phyloP scores from a whole-genome alignment of 257 asterid genomes.

The Primulina tabacum region DNA sequence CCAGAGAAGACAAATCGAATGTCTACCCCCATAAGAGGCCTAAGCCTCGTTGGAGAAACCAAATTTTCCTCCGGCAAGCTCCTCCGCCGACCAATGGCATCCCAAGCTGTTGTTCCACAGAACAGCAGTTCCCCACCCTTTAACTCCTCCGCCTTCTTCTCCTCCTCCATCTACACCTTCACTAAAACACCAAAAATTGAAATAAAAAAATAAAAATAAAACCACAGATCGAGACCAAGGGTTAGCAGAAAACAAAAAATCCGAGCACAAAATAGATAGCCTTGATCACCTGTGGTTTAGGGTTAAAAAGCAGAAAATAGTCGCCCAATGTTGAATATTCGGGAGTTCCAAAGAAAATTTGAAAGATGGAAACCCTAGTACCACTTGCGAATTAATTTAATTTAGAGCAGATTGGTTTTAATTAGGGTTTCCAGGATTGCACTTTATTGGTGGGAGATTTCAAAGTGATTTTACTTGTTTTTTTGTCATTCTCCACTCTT shows the following conservation, averaged over 20 bases:
- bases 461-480: neutral
- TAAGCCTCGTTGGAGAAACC: slow-evolving; percentile 79
- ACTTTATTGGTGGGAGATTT: slow-evolving; percentile 18
- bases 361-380: slow-evolving; percentile 43
- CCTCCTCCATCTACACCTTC: slow-evolving; percentile 63
- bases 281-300: slow-evolving; percentile 36
- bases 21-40: slow-evolving; percentile 75
- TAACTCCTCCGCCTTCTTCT: slow-evolving; percentile 47
- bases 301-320: slow-evolving; percentile 15
- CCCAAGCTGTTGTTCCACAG: slow-evolving; percentile 92
- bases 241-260: neutral
- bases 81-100: slow-evolving; percentile 77
- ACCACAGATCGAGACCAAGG: slow-evolving; percentile 32
- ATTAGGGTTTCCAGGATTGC: slow-evolving; percentile 34
- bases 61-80: slow-evolving; percentile 60
- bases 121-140: slow-evolving; percentile 83
- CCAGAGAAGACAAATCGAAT: slow-evolving; percentile 87
- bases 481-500: neutral
- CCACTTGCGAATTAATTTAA: slow-evolving; percentile 20
- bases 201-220: slow-evolving; percentile 14
- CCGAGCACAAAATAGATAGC: slow-evolving; percentile 5
- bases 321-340: slow-evolving; percentile 23
- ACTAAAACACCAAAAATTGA: slow-evolving; percentile 29
- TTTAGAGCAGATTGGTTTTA: slow-evolving; percentile 14
- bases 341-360: slow-evolving; percentile 28